Conservation (phyloP, 495 filamentous ascomycete species). For the Poronia punctata region DNA sequence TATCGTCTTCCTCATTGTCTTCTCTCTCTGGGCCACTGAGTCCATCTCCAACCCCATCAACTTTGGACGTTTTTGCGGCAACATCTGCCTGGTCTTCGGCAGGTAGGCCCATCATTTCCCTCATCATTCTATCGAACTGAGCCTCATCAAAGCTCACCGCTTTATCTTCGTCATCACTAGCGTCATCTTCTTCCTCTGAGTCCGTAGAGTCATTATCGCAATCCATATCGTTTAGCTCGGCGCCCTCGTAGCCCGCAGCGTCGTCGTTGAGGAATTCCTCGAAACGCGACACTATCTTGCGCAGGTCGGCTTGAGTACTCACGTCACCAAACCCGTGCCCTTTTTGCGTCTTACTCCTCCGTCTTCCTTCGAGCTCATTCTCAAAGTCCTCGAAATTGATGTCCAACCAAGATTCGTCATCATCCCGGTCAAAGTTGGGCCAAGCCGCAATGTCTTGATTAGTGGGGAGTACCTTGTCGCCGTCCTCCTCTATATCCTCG, state of each 20-base stretch:
- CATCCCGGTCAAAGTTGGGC: conserved; percentile 52
- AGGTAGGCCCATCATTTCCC: conserved; percentile 88
- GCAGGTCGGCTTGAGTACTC: conserved; percentile 71
- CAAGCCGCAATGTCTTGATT: conserved; percentile 67
- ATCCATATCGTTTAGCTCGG: conserved; percentile 69
- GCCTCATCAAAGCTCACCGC: conserved; percentile 77
- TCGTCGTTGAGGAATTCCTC: conserved; percentile 92
- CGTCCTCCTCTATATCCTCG: conserved; percentile 57
- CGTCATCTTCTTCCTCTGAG: conserved; percentile 23
- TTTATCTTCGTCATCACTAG: conserved; percentile 59
- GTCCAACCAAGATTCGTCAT: conserved; percentile 89
- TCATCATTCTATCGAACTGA: conserved; percentile 81
- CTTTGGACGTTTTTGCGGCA: not conserved
- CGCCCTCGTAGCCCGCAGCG: conserved; percentile 68
- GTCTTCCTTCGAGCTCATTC: conserved; percentile 51
- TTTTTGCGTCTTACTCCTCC: conserved; percentile 13
- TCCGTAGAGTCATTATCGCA: conserved; percentile 57
- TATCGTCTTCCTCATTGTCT: conserved; percentile 60
- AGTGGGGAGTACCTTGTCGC: conserved; percentile 55
- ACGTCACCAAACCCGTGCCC: conserved; percentile 63
- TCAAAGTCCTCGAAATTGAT: conserved; percentile 89
- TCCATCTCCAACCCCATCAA: not conserved
- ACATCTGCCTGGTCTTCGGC: conserved; percentile 14
- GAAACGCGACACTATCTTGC: conserved; percentile 84
- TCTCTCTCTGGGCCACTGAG: conserved; percentile 10